Conservation (phyloP, 2,329 filamentous ascomycete genomes). For the Xylariaceae sp. region DNA sequence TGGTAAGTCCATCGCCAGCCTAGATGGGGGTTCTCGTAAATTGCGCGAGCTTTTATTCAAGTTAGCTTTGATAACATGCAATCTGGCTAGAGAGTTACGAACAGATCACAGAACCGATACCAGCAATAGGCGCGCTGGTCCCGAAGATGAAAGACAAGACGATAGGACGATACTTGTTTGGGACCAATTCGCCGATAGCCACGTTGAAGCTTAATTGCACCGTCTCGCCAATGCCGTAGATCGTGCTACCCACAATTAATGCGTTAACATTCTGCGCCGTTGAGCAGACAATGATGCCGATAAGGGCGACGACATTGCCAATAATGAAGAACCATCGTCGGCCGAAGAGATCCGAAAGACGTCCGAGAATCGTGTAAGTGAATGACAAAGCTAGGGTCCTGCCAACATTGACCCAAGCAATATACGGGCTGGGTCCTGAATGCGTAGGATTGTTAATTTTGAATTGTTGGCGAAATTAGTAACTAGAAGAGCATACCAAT, state of each 20-base stretch:
- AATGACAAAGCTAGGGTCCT: constrained; percentile 45
- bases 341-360: constrained; percentile 48
- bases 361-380: constrained; percentile 46
- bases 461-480: not conserved
- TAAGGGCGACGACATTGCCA: constrained; percentile 44
- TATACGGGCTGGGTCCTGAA: constrained; percentile 43
- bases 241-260: constrained; percentile 44
- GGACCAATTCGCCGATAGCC: constrained; percentile 48
- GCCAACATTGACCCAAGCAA: constrained; percentile 45
- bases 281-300: constrained; percentile 46
- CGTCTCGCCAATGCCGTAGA: constrained; percentile 46
- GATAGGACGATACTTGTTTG: constrained; percentile 49
- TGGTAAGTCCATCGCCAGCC: constrained; percentile 51
- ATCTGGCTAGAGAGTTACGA: not conserved
- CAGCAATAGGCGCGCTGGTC: constrained; percentile 43
- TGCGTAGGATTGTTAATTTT: constrained; percentile 1
- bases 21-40: constrained; percentile 43
- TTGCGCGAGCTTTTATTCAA: constrained; percentile 38
- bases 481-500: constrained; percentile 35
- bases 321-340: constrained; percentile 49
- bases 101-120: constrained; percentile 46
- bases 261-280: constrained; percentile 43
- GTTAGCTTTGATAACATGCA: not conserved
- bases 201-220: constrained; percentile 47
- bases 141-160: constrained; percentile 43